Conservation (phyloP, 2,329 filamentous ascomycete genomes). For the Colletotrichum sp. region DNA sequence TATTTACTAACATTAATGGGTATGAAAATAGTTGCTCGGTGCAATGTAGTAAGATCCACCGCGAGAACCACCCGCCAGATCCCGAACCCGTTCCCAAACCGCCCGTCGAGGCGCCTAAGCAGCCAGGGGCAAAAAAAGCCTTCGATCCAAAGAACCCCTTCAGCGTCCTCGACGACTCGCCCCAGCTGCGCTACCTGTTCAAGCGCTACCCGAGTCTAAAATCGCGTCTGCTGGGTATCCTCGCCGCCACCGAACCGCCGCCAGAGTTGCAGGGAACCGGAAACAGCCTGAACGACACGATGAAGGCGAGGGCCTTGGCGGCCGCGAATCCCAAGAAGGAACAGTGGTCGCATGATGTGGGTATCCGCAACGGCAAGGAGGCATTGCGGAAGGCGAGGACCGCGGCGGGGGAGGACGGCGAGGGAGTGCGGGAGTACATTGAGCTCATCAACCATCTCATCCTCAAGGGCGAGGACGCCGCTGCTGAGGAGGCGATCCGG, state of each 20-base stretch:
- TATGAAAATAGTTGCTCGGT: conserved; percentile 58
- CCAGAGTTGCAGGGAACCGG: conserved; percentile 10
- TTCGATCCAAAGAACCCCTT: conserved; percentile 48
- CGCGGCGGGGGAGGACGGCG: conserved; percentile 58
- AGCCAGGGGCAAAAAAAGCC: conserved; percentile 25
- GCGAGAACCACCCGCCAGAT: conserved; percentile 52
- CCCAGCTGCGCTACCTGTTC: conserved; percentile 57
- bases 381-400: conserved; percentile 56
- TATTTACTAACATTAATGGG: conserved; percentile 2
- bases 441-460: conserved; percentile 60
- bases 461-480: conserved; percentile 31
- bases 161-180: conserved; percentile 53
- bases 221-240: conserved; percentile 51
- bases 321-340: conserved; percentile 35
- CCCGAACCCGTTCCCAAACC: conserved; percentile 32
- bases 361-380: conserved; percentile 59
- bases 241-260: conserved; percentile 55
- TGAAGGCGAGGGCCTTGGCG: conserved; percentile 18
- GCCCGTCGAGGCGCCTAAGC: conserved; percentile 31
- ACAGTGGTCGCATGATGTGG: conserved; percentile 64
- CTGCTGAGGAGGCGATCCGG: conserved; percentile 41
- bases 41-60: conserved; percentile 58
- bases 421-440: conserved; percentile 65
- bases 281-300: conserved; percentile 20
- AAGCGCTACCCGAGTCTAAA: conserved; percentile 55